These are phyloP conservation scores for Malbranchea cinnamomea DNA, from an alignment of 2,329 filamentous ascomycete species.

Conservation along the genomic window DNA sequence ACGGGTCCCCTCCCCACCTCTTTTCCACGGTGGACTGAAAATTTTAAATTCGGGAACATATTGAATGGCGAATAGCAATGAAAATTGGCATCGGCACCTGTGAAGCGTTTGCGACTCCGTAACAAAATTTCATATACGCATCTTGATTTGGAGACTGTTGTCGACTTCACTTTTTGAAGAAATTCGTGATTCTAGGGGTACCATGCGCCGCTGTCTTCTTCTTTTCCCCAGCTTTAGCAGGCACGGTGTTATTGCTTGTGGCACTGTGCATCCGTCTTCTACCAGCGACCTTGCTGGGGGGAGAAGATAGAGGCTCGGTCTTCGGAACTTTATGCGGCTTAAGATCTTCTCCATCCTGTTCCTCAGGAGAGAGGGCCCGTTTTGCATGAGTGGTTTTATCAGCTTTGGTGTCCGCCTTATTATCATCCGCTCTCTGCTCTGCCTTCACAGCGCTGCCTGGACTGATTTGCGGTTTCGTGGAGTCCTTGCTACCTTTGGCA, in stretches of 20 bases:
- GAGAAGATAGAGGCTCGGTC: too few relatives aligned
- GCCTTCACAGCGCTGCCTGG: constrained; percentile 7
- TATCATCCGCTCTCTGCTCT: constrained; percentile 29
- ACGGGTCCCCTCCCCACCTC: too few relatives aligned
- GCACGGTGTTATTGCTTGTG: constrained; percentile 38
- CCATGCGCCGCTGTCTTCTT: constrained; percentile 31
- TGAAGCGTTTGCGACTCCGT: too few relatives aligned
- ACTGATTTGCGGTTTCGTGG: constrained; percentile 10
- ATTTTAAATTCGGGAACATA: too few relatives aligned
- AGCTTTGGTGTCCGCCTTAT: constrained; percentile 4
- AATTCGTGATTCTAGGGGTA: constrained; percentile 37
- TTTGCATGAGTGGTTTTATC: constrained; percentile 2
- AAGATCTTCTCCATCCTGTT: too few relatives aligned
- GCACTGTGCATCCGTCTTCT: constrained; percentile 35
- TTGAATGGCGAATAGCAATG: too few relatives aligned
- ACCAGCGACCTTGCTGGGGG: neutral
- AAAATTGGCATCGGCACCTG: too few relatives aligned
- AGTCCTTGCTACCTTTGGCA: constrained; percentile 34
- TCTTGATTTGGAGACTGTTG: too few relatives aligned
- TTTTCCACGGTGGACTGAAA: too few relatives aligned
- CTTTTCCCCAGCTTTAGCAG: constrained; percentile 16
- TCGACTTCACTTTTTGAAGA: constrained; percentile 32
- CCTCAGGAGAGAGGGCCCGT: neutral
- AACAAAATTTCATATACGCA: too few relatives aligned
- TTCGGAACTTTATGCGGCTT: too few relatives aligned